phyloP scores from a whole-genome alignment of 768 basidiomycete species.

The Tremella yokohamensis region DNA sequence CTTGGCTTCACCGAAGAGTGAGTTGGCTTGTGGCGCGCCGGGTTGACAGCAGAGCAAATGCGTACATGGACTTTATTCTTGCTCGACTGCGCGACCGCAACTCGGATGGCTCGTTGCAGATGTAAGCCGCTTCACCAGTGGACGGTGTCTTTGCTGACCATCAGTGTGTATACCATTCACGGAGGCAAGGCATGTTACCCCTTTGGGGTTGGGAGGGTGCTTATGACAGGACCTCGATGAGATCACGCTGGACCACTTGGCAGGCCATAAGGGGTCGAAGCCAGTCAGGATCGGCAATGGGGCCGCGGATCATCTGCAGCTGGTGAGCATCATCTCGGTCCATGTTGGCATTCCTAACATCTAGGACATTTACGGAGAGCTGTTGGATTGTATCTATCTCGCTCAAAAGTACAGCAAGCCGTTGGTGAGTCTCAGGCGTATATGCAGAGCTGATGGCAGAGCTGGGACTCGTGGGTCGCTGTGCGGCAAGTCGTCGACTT shows the following conservation, averaged over 20 bases:
- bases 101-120: conserved; percentile 85
- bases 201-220: background rate
- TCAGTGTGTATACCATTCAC: conserved; percentile 73
- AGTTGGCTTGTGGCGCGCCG: conserved; percentile 21
- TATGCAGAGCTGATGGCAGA: conserved; percentile 12
- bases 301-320: conserved; percentile 85
- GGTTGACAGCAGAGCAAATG: conserved; percentile 51
- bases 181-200: conserved; percentile 55
- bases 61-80: conserved; percentile 88
- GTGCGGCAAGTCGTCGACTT: conserved; percentile 53
- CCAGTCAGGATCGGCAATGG: conserved; percentile 78
- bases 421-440: conserved; percentile 54
- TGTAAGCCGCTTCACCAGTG: conserved; percentile 55
- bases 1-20: conserved; percentile 92
- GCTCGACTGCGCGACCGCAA: conserved; percentile 72
- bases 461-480: conserved; percentile 51
- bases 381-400: conserved; percentile 96
- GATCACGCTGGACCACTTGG: conserved; percentile 76
- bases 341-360: conserved; percentile 3
- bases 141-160: background rate
- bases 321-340: conserved; percentile 55
- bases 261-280: conserved; percentile 57
- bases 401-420: conserved; percentile 69
- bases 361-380: conserved; percentile 89
- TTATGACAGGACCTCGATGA: conserved; percentile 68